Evolutionary conservation across 345 rosid species (phyloP).

Genomic region (Citropsis articulata): DNA sequence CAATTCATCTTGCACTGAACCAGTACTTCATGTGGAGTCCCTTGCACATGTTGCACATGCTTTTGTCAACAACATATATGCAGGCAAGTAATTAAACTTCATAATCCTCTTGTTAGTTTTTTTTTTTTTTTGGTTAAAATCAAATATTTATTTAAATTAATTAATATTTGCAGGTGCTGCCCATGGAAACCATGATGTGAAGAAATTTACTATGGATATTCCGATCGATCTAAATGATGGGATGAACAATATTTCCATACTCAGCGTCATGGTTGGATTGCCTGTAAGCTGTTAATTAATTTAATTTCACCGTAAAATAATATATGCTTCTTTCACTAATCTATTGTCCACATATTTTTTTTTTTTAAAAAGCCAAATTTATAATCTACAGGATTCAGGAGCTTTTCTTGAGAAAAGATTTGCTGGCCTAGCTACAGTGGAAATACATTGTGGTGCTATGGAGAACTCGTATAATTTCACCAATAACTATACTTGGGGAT

Average conservation of each 20-base stretch:
- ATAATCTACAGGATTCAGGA: slow-evolving; percentile 64
- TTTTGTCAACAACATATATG: slow-evolving; percentile 47
- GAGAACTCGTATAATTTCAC: slow-evolving; percentile 33
- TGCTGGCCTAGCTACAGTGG: slow-evolving; percentile 50
- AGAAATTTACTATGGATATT: slow-evolving; percentile 41
- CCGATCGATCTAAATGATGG: slow-evolving; percentile 43
- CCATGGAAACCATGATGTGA: slow-evolving; percentile 62
- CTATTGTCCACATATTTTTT: not conserved
- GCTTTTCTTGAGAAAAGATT: slow-evolving; percentile 59
- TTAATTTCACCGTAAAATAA: not conserved
- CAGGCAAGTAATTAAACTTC: slow-evolving; percentile 33
- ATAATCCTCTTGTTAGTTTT: not conserved
- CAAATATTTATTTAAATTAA: no score
- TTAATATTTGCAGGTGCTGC: slow-evolving; percentile 46
- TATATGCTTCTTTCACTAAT: not conserved
- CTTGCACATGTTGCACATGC: slow-evolving; percentile 68
- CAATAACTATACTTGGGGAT: slow-evolving; percentile 57
- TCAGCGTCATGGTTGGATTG: slow-evolving; percentile 85
- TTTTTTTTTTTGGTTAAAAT: accelerated
- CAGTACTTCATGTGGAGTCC: slow-evolving; percentile 58
- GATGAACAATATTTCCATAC: slow-evolving; percentile 63
- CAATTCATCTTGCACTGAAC: slow-evolving; percentile 47
- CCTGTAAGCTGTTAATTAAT: slow-evolving; percentile 43
- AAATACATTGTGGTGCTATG: slow-evolving; percentile 31
- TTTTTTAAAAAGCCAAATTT: no score